A percentile compares a stretch with the other conserved stretches of the same genome.
These are phyloP conservation scores for Clonostachys byssicola DNA, from an alignment of 2,329 filamentous ascomycete genomes.

Conservation along the genomic window DNA sequence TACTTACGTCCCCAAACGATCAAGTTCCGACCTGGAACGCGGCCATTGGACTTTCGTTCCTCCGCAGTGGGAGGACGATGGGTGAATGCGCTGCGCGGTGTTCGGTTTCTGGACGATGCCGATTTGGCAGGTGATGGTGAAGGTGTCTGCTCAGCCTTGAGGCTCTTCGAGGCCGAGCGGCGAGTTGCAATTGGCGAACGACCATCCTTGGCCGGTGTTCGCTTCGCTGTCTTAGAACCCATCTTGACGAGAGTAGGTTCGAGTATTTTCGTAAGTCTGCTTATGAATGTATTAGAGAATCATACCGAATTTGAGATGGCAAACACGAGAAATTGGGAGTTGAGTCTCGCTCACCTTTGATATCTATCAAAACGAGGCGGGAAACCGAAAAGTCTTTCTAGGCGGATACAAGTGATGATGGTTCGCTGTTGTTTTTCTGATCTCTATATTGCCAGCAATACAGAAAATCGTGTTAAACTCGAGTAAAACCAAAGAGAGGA, in stretches of 20 bases:
- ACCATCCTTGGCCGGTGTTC: constrained; percentile 9
- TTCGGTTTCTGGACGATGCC: neutral
- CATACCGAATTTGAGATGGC: no score
- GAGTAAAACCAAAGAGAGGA: no score
- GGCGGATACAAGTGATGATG: no score
- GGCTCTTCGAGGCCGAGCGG: constrained; percentile 4
- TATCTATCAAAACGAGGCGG: no score
- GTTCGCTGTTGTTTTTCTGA: no score
- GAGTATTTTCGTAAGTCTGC: no score
- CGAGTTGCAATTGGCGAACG: constrained; percentile 7
- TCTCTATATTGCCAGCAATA: no score
- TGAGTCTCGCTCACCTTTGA: no score
- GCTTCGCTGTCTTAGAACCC: constrained; percentile 4
- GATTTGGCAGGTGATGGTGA: neutral
- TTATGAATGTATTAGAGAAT: no score
- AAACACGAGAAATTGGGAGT: no score
- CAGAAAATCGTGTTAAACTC: no score
- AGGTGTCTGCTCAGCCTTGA: constrained; percentile 3
- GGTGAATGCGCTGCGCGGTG: constrained; percentile 9
- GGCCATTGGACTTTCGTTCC: constrained; percentile 18
- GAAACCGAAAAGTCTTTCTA: no score
- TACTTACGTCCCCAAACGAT: constrained; percentile 38
- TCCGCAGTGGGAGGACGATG: constrained; percentile 15
- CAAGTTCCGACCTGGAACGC: constrained; percentile 26
- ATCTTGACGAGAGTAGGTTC: neutral